These are phyloP conservation scores for Sarocladium kiliense DNA, from an alignment of 2,329 filamentous ascomycete species.

Conservation along the genomic window DNA sequence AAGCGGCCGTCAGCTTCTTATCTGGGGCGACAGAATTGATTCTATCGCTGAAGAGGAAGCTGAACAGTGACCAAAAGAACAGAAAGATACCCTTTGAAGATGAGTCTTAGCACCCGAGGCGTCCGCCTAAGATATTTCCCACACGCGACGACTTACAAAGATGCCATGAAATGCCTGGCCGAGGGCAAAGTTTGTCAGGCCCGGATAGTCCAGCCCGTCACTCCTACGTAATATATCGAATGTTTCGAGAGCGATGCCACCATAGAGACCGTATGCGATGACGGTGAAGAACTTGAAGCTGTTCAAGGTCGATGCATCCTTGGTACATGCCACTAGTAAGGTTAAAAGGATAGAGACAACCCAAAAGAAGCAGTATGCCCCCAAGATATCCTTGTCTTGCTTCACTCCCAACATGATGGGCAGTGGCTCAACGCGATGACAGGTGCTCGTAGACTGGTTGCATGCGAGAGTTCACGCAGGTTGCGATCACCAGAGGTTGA, in stretches of 20 bases:
- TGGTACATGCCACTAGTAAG: neutral
- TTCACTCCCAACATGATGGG: neutral
- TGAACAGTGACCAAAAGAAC: neutral
- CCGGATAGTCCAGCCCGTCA: neutral
- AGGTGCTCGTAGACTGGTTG: too few species aligned
- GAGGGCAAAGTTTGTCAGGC: neutral
- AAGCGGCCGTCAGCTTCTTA: neutral
- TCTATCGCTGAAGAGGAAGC: neutral
- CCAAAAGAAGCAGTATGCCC: conserved; percentile 7
- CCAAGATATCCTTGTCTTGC: neutral
- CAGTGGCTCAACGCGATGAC: neutral
- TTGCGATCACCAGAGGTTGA: neutral
- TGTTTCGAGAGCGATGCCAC: conserved; percentile 8
- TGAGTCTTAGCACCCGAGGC: neutral
- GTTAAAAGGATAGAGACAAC: neutral
- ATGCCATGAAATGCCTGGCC: conserved; percentile 1
- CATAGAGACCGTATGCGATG: conserved; percentile 12
- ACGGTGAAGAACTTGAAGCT: conserved; percentile 4
- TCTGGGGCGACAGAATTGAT: neutral
- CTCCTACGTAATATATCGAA: conserved; percentile 6
- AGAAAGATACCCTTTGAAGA: neutral
- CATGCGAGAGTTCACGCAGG: neutral
- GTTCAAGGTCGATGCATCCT: neutral
- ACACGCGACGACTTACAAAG: conserved; percentile 1
- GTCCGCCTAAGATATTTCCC: neutral